These are phyloP conservation scores for Reutealis trisperma DNA, from an alignment of 345 rosid species.

Conservation along the genomic window DNA sequence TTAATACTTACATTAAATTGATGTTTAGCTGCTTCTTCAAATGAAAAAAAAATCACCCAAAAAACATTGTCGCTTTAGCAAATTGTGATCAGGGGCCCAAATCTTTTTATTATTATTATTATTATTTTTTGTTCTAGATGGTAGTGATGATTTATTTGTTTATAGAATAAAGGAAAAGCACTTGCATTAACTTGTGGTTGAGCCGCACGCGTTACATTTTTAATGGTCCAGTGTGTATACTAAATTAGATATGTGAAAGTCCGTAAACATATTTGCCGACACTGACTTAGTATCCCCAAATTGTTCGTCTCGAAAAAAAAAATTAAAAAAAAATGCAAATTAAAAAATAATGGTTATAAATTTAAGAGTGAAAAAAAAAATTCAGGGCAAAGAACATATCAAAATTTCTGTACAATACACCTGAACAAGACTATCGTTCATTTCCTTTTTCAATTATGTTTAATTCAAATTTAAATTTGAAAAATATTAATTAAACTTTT, in stretches of 20 bases:
- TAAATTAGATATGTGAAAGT: too few relatives aligned
- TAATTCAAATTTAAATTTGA: too few relatives aligned
- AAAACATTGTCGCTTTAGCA: neutral
- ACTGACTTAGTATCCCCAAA: neutral
- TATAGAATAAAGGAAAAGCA: neutral
- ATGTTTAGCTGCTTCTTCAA: slow-evolving; percentile 2
- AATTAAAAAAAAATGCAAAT: too few relatives aligned
- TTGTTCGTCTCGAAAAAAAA: too few relatives aligned
- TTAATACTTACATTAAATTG: neutral
- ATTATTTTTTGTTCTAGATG: neutral
- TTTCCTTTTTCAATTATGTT: too few relatives aligned
- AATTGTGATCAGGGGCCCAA: neutral
- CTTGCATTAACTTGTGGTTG: neutral
- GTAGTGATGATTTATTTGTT: neutral
- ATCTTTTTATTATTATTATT: neutral
- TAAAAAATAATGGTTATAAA: too few relatives aligned
- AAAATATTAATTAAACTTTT: too few relatives aligned
- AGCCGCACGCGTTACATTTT: slow-evolving; percentile 4
- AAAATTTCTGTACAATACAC: too few relatives aligned
- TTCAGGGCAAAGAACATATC: too few relatives aligned
- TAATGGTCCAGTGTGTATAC: neutral
- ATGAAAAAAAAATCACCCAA: neutral
- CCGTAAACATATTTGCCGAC: slow-evolving; percentile 2
- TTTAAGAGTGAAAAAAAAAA: too few relatives aligned
- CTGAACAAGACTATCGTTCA: too few relatives aligned